Percentiles rank a stretch among this genome's conserved stretches.
Conservation (phyloP, 2,329 filamentous ascomycete species). For the Huntiella abstrusa region DNA sequence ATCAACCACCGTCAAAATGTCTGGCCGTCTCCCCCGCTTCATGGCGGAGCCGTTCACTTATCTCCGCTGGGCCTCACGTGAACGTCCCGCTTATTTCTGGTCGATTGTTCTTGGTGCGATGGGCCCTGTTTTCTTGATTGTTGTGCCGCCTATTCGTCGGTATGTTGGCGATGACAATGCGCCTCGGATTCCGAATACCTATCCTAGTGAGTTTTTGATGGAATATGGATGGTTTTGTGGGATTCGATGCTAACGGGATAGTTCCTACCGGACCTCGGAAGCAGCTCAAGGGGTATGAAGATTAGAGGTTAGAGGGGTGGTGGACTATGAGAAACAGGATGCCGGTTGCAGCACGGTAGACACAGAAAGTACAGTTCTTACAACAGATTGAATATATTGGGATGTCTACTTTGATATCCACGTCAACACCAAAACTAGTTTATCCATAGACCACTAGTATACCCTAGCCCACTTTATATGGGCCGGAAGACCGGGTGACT, state of each 20-base stretch:
- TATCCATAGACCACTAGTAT: too few species aligned
- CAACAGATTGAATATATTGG: too few species aligned
- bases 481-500: too few species aligned
- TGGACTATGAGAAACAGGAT: neutral
- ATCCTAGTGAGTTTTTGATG: conserved; percentile 55
- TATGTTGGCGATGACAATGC: conserved; percentile 56
- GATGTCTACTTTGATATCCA: too few species aligned
- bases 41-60: conserved; percentile 70
- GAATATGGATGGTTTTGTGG: neutral
- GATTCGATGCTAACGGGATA: conserved; percentile 15
- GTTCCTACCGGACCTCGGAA: conserved; percentile 41
- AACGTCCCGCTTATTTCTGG: conserved; percentile 85
- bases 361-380: neutral
- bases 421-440: too few species aligned
- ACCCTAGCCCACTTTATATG: too few species aligned
- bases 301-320: conserved; percentile 21
- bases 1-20: conserved; percentile 28
- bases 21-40: conserved; percentile 49
- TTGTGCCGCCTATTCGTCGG: conserved; percentile 55
- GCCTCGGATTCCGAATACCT: conserved; percentile 64
- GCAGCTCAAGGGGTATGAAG: conserved; percentile 40
- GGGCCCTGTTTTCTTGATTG: conserved; percentile 52
- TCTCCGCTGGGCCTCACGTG: conserved; percentile 69
- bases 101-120: conserved; percentile 53
- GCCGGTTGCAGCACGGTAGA: neutral